Evolutionary conservation across 768 basidiomycete genomes (phyloP).

Genomic region (Boletus pseudopeckii): DNA sequence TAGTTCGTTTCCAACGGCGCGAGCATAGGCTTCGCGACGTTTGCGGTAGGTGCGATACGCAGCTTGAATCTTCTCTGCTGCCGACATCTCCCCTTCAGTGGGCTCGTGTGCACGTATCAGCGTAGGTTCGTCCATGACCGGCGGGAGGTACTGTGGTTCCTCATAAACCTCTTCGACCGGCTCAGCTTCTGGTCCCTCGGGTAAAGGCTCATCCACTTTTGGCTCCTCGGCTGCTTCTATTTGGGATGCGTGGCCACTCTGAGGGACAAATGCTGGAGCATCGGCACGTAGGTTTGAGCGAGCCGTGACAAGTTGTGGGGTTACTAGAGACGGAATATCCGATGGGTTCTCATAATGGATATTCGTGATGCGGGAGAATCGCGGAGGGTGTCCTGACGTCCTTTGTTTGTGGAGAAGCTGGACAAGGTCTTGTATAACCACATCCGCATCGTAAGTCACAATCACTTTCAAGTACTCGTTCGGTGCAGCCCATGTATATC

Average conservation of each 20-base stretch:
- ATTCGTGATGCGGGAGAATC: conserved; percentile 23
- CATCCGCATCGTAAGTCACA: conserved; percentile 2
- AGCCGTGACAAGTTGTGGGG: conserved; percentile 11
- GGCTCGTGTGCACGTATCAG: conserved; percentile 17
- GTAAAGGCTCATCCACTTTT: not conserved
- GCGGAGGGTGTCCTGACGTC: not conserved
- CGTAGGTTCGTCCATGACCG: conserved; percentile 9
- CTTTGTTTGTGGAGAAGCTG: conserved; percentile 21
- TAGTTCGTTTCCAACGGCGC: conserved; percentile 14
- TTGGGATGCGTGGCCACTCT: not conserved
- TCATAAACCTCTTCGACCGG: conserved; percentile 9
- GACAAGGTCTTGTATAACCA: conserved; percentile 15
- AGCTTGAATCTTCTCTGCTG: conserved; percentile 24
- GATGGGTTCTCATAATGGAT: conserved; percentile 29
- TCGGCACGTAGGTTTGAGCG: conserved; percentile 12
- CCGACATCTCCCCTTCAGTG: conserved; percentile 26
- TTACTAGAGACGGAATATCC: conserved; percentile 32
- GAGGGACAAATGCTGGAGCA: conserved; percentile 17
- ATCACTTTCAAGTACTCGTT: conserved; percentile 14
- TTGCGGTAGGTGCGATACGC: conserved; percentile 10
- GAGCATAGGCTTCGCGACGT: not conserved
- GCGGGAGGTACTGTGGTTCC: conserved; percentile 10
- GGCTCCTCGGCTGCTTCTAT: not conserved
- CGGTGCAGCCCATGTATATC: not conserved
- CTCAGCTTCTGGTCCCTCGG: not conserved